phyloP scores from a whole-genome alignment of 1,284 basidiomycete species.

The Megacollybia platyphylla region DNA sequence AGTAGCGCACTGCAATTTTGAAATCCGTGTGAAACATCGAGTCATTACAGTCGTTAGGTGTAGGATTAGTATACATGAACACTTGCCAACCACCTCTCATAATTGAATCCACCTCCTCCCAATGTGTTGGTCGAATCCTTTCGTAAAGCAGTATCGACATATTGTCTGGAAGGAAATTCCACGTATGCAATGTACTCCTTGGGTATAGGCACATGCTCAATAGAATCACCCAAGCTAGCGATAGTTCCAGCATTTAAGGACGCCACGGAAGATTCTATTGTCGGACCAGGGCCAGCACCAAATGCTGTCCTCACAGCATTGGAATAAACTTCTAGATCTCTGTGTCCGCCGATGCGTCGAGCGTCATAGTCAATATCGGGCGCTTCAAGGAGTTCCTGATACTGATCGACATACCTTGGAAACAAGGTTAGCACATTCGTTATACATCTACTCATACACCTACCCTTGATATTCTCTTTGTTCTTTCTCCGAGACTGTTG shows the following conservation, averaged over 20 bases:
- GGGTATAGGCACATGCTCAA: constrained; percentile 12
- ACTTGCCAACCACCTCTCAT: constrained; percentile 23
- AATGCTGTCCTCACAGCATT: constrained; percentile 35
- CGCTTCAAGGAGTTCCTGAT: constrained; percentile 48
- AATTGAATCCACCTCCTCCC: constrained; percentile 20
- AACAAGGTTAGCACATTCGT: constrained; percentile 2
- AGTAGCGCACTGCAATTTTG: background rate
- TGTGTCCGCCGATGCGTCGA: constrained; percentile 28
- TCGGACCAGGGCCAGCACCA: constrained; percentile 13
- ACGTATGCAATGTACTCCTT: constrained; percentile 28
- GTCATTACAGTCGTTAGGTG: too few relatives aligned
- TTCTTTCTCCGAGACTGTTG: constrained; percentile 53
- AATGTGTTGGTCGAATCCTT: constrained; percentile 12
- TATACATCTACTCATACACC: constrained; percentile 10
- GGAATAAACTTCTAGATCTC: constrained; percentile 43
- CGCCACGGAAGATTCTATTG: background rate
- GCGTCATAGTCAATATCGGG: constrained; percentile 19
- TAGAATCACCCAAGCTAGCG: too few relatives aligned
- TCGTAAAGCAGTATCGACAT: constrained; percentile 11
- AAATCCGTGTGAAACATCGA: too few relatives aligned
- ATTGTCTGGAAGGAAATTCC: constrained; percentile 21
- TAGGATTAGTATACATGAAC: too few relatives aligned
- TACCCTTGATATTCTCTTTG: constrained; percentile 73
- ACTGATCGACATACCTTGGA: constrained; percentile 62
- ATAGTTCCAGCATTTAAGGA: constrained; percentile 16